Percentiles rank a stretch among this genome's conserved stretches.
phyloP scores from a whole-genome alignment of 176 grass and related monocot genomes.

The Zoysia pacifica region DNA sequence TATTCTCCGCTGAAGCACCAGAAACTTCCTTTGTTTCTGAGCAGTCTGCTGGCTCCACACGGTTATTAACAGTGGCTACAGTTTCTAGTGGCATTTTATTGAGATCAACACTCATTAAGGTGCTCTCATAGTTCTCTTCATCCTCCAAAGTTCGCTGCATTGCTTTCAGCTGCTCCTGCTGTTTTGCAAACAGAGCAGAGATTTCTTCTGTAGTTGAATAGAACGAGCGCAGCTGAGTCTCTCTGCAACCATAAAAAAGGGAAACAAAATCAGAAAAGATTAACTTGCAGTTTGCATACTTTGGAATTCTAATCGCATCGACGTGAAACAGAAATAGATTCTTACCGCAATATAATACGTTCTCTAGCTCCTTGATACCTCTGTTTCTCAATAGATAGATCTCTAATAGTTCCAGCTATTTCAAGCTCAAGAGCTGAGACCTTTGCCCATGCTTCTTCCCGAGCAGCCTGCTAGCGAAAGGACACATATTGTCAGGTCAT shows the following conservation, averaged over 20 bases:
- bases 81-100: constrained; percentile 43
- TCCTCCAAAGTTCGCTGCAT: constrained; percentile 98
- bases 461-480: constrained; percentile 85
- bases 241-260: constrained; percentile 53
- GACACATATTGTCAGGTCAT: constrained; percentile 53
- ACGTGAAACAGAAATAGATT: constrained; percentile 28
- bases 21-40: constrained; percentile 45
- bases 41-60: constrained; percentile 27
- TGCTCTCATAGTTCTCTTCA: constrained; percentile 85
- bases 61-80: constrained; percentile 21
- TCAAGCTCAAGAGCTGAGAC: constrained; percentile 93
- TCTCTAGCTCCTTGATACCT: constrained; percentile 97
- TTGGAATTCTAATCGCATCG: constrained; percentile 10
- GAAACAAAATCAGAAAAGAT: constrained; percentile 4
- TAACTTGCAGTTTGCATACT: constrained; percentile 30
- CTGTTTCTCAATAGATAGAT: constrained; percentile 88
- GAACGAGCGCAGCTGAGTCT: constrained; percentile 93
- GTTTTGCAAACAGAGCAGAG: constrained; percentile 78
- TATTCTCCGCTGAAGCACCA: constrained; percentile 61
- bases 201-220: constrained; percentile 99
- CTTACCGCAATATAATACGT: constrained; percentile 87
- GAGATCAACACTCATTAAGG: constrained; percentile 54
- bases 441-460: constrained; percentile 96
- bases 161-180: constrained; percentile 97
- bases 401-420: constrained; percentile 86